phyloP scores from a whole-genome alignment of 2,329 filamentous ascomycete species.

The Xylogone sp. region DNA sequence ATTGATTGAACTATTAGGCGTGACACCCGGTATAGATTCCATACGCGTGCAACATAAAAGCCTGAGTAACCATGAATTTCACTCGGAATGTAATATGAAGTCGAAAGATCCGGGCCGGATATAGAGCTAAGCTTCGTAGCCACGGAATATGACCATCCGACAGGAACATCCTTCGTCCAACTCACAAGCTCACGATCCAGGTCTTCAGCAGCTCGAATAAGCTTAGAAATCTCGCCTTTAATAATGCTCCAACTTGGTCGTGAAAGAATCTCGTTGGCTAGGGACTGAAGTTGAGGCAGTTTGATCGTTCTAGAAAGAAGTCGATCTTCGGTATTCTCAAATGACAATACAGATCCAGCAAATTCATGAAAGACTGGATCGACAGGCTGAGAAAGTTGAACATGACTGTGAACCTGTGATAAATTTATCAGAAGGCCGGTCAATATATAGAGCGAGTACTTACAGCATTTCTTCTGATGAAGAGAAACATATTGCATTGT shows the following conservation, averaged over 20 bases:
- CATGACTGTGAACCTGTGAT: slow-evolving; percentile 9
- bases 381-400: slow-evolving; percentile 8
- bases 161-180: slow-evolving; percentile 7
- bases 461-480: slow-evolving; percentile 11
- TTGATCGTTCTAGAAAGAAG: slow-evolving; percentile 12
- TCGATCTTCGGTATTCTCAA: slow-evolving; percentile 11
- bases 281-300: slow-evolving; percentile 8
- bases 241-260: background rate
- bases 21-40: slow-evolving; percentile 12
- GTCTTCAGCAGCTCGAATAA: slow-evolving; percentile 5
- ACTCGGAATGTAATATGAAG: slow-evolving; percentile 6
- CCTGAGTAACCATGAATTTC: slow-evolving; percentile 9
- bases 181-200: slow-evolving; percentile 9
- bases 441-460: background rate
- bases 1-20: slow-evolving; percentile 14
- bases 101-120: background rate
- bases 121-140: slow-evolving; percentile 1
- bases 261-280: slow-evolving; percentile 5
- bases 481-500: slow-evolving; percentile 12
- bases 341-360: background rate
- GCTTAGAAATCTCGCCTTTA: background rate
- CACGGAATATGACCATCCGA: slow-evolving; percentile 4
- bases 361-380: slow-evolving; percentile 8
- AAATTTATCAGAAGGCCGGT: background rate
- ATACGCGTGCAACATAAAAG: slow-evolving; percentile 10